Evolutionary conservation across 2,329 filamentous ascomycete genomes (phyloP).

Genomic region (Fusarium sulawesiense): DNA sequence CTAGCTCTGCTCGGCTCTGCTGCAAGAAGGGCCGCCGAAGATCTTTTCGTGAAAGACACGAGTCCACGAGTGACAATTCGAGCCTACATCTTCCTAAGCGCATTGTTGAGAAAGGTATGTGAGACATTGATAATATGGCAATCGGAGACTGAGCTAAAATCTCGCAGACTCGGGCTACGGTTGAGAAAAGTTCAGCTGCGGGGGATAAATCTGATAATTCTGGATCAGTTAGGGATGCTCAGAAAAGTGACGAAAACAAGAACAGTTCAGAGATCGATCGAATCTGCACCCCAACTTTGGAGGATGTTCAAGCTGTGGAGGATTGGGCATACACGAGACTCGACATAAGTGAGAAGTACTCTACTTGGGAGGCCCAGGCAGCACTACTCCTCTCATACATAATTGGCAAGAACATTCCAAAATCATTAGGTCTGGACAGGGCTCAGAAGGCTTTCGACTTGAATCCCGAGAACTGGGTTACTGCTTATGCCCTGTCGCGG

Average conservation of each 20-base stretch:
- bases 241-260: not conserved
- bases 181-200: not conserved
- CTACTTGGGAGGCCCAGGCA: no score
- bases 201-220: fast-evolving
- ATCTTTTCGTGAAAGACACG: no score
- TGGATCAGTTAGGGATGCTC: fast-evolving
- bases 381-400: no score
- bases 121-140: fast-evolving
- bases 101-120: not conserved
- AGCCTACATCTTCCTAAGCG: not conserved
- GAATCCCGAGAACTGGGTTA: no score
- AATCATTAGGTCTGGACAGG: no score
- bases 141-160: fast-evolving
- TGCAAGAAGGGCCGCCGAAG: no score
- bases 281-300: not conserved
- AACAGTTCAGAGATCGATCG: not conserved
- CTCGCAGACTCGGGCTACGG: not conserved
- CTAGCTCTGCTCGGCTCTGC: no score
- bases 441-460: no score
- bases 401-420: no score
- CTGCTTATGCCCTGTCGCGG: no score
- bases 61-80: not conserved
- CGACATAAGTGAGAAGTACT: not conserved
- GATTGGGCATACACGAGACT: not conserved
- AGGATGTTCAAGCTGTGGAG: not conserved